Percentiles rank a stretch among this genome's conserved stretches.
Conservation (phyloP, 257 asterid genomes). For the Solanum peruvianum region DNA sequence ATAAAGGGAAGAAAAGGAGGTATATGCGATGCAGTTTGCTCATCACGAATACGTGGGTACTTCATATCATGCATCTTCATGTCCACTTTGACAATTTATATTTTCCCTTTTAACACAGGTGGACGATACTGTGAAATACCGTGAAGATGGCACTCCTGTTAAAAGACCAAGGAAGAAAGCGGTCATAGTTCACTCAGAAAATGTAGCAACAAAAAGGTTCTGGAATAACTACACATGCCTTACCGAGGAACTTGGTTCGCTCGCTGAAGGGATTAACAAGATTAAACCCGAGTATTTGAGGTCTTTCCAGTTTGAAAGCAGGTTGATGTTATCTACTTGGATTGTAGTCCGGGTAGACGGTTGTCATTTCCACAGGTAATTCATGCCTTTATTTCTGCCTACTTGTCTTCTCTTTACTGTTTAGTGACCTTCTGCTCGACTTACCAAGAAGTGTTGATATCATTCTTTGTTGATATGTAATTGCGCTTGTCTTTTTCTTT, state of each 20-base stretch:
- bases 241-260: constrained; percentile 46
- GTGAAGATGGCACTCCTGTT: constrained; percentile 56
- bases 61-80: not conserved
- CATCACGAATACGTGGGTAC: not conserved
- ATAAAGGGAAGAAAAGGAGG: not conserved
- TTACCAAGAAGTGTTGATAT: not conserved
- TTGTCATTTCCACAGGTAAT: constrained; percentile 86
- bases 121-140: constrained; percentile 59
- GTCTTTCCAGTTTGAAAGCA: constrained; percentile 51
- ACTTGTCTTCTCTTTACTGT: not conserved
- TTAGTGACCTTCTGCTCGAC: not conserved
- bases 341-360: constrained; percentile 82
- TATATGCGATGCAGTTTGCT: not conserved
- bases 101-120: constrained; percentile 25
- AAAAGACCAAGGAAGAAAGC: constrained; percentile 48
- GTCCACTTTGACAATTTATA: not conserved
- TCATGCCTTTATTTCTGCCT: not conserved
- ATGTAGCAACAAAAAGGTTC: constrained; percentile 60
- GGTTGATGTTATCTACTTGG: constrained; percentile 60
- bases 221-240: constrained; percentile 46
- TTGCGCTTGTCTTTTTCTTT: not conserved
- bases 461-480: not conserved
- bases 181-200: constrained; percentile 38
- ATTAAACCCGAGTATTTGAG: constrained; percentile 46
- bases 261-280: constrained; percentile 37